Percentiles rank a stretch among this genome's conserved stretches.
phyloP scores from a whole-genome alignment of 2,329 filamentous ascomycete genomes.

The Arthroderma sp. region DNA sequence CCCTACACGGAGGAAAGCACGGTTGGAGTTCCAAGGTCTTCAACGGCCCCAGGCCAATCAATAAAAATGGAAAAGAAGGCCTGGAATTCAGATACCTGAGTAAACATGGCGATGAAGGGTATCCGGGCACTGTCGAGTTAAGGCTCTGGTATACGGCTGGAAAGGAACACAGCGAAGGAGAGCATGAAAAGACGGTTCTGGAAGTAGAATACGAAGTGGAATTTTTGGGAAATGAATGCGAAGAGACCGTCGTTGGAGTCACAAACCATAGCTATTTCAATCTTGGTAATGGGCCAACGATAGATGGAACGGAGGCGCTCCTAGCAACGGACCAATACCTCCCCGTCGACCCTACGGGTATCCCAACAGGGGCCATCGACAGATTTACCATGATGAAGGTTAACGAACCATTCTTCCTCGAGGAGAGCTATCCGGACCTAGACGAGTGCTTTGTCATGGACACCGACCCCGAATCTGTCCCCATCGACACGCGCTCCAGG shows the following conservation, averaged over 20 bases:
- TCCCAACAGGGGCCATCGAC: slow-evolving; percentile 57
- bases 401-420: slow-evolving; percentile 57
- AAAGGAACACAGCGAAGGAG: slow-evolving; percentile 46
- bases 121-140: slow-evolving; percentile 70
- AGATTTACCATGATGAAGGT: slow-evolving; percentile 52
- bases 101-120: slow-evolving; percentile 75
- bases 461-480: slow-evolving; percentile 44
- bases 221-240: slow-evolving; percentile 57
- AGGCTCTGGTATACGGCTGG: slow-evolving; percentile 66
- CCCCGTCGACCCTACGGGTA: slow-evolving; percentile 57
- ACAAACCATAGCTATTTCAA: slow-evolving; percentile 83
- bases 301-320: slow-evolving; percentile 48
- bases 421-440: slow-evolving; percentile 57
- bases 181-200: slow-evolving; percentile 54
- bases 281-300: slow-evolving; percentile 44
- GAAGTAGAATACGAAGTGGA: slow-evolving; percentile 84
- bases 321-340: slow-evolving; percentile 53
- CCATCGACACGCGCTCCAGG: slow-evolving; percentile 51
- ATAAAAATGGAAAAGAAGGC: slow-evolving; percentile 47
- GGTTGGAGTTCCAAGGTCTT: slow-evolving; percentile 78
- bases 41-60: slow-evolving; percentile 53
- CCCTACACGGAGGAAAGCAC: slow-evolving; percentile 55
- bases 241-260: slow-evolving; percentile 86
- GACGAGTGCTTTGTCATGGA: slow-evolving; percentile 86
- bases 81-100: slow-evolving; percentile 54